Evolutionary conservation across 78 protist genomes (phyloP).

Genomic region (slime mould (Dictyostelium discoideum)): DNA sequence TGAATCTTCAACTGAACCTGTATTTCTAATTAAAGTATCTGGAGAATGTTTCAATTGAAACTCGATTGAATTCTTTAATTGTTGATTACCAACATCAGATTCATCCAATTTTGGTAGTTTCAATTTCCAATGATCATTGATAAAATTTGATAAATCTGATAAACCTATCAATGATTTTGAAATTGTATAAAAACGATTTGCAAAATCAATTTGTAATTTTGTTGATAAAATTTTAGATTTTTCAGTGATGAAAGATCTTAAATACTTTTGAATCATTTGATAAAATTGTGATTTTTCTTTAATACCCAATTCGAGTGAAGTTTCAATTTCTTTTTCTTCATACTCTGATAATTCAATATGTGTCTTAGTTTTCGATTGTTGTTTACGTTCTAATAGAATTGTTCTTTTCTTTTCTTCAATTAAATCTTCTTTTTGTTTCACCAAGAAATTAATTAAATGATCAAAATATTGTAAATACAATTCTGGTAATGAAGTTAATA

Average conservation of each 20-base stretch:
- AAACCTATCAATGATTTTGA: not conserved
- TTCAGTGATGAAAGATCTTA: not conserved
- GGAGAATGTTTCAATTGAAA: slow-evolving; percentile 23
- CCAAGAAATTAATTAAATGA: not conserved
- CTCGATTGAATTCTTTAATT: not conserved
- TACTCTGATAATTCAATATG: not conserved
- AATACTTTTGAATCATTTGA: slow-evolving; percentile 23
- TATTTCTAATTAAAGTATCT: slow-evolving; percentile 41
- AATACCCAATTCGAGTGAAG: not conserved
- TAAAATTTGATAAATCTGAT: not conserved
- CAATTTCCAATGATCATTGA: not conserved
- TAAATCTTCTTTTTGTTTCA: not conserved
- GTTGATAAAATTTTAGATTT: not conserved
- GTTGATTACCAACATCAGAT: not conserved
- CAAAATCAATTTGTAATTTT: not conserved
- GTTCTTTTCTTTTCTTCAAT: not conserved
- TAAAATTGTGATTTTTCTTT: not conserved
- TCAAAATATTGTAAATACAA: not conserved
- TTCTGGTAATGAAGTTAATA: not conserved
- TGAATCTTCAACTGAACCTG: not conserved
- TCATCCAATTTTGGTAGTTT: not conserved
- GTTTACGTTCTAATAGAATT: not conserved
- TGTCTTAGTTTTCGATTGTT: not conserved
- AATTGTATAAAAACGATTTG: not conserved
- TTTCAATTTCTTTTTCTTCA: not conserved